These are phyloP conservation scores for Verbena officinalis DNA, from an alignment of 257 asterid genomes.

Conservation along the genomic window DNA sequence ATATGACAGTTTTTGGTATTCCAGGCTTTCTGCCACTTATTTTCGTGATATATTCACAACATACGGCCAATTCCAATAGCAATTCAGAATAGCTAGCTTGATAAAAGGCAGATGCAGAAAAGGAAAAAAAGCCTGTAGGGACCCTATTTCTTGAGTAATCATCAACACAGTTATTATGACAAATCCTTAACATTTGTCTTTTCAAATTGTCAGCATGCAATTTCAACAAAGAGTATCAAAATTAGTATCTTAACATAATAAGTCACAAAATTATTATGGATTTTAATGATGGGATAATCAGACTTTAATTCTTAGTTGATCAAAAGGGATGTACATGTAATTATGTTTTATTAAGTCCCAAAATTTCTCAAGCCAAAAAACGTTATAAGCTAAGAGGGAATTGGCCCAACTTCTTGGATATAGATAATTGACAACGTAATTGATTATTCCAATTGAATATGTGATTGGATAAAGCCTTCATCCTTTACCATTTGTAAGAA, in stretches of 20 bases:
- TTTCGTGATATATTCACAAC: slow-evolving; percentile 29
- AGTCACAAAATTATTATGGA: neutral
- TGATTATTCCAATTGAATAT: too few relatives aligned
- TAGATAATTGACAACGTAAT: too few relatives aligned
- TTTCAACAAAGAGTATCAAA: slow-evolving; percentile 7
- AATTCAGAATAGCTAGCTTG: slow-evolving; percentile 29
- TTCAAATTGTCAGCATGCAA: slow-evolving; percentile 43
- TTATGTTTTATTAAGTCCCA: neutral
- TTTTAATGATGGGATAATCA: neutral
- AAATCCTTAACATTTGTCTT: slow-evolving; percentile 62
- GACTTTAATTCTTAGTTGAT: too few relatives aligned
- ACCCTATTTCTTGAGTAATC: slow-evolving; percentile 36
- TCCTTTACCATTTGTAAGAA: too few relatives aligned
- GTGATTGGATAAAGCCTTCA: too few relatives aligned
- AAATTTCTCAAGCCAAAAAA: neutral
- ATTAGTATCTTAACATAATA: too few relatives aligned
- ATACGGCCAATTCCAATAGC: slow-evolving; percentile 38
- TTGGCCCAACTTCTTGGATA: too few relatives aligned
- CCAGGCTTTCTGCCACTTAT: slow-evolving; percentile 33
- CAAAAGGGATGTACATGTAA: neutral
- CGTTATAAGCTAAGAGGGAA: too few relatives aligned
- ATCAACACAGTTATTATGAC: slow-evolving; percentile 47
- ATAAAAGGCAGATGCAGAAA: slow-evolving; percentile 31
- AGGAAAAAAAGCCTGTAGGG: slow-evolving; percentile 29
- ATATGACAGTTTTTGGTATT: slow-evolving; percentile 43